These are phyloP conservation scores for Galerina sulciceps DNA, from an alignment of 768 basidiomycete genomes.

Conservation along the genomic window DNA sequence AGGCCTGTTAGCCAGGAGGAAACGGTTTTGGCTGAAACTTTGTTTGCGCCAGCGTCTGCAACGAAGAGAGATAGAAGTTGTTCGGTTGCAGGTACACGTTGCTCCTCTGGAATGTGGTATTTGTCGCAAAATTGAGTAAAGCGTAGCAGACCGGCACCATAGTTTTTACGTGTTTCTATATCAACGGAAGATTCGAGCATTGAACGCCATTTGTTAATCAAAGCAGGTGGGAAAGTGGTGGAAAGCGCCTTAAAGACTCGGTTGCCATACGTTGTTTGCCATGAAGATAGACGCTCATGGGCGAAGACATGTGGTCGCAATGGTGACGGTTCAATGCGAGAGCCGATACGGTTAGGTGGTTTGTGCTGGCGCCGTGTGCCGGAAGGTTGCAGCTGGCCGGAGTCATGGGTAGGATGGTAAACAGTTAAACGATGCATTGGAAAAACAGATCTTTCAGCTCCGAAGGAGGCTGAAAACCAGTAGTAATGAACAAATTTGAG, in stretches of 20 bases:
- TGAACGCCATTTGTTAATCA: not conserved
- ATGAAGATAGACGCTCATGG: not conserved
- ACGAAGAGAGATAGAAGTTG: slow-evolving; percentile 16
- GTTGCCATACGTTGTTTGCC: slow-evolving; percentile 3
- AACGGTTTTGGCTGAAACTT: not conserved
- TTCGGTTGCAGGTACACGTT: slow-evolving; percentile 22
- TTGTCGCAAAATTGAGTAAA: slow-evolving; percentile 28
- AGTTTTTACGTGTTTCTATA: slow-evolving; percentile 4
- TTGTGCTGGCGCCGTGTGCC: not conserved
- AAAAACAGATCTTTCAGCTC: not conserved
- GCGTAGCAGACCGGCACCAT: slow-evolving; percentile 21
- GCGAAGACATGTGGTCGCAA: slow-evolving; percentile 14
- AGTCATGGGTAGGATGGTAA: not conserved
- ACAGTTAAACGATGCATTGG: not conserved
- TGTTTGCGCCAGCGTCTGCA: not conserved
- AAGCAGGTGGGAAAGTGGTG: not conserved
- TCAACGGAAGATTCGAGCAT: slow-evolving; percentile 3
- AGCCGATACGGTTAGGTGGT: not conserved
- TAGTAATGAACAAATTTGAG: not conserved
- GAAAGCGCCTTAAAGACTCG: not conserved
- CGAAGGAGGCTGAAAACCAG: not conserved
- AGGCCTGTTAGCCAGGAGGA: slow-evolving; percentile 17
- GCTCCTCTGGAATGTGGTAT: slow-evolving; percentile 13
- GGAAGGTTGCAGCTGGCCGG: not conserved
- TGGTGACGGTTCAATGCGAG: not conserved